Conservation (phyloP, 805 yeast genomes). For the Metschnikowia reukaufii region DNA sequence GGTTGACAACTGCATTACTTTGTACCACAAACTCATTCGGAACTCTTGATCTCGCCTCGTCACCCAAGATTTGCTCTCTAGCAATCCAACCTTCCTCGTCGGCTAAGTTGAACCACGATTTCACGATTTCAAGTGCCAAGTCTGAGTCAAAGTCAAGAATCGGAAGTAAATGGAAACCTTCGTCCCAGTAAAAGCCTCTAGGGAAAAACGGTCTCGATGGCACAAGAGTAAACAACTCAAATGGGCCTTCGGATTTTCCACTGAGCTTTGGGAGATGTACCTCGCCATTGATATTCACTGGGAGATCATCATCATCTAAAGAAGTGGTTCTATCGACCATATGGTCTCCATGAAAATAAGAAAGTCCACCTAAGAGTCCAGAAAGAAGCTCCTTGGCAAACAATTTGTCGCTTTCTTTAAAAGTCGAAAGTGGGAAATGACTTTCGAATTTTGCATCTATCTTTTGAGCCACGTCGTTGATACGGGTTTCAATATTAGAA, state of each 20-base stretch:
- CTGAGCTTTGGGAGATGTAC: conserved; percentile 33
- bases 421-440: conserved; percentile 52
- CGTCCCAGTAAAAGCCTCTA: conserved; percentile 98
- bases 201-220: conserved; percentile 96
- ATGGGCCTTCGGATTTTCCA: conserved; percentile 73
- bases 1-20: conserved; percentile 88
- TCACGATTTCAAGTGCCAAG: conserved; percentile 71
- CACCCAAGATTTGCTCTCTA: conserved; percentile 90
- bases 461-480: conserved; percentile 30
- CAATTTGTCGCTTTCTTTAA: conserved; percentile 45
- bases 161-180: conserved; percentile 90
- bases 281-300: conserved; percentile 33
- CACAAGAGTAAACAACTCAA: conserved; percentile 73
- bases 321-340: conserved; percentile 72
- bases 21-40: conserved; percentile 83
- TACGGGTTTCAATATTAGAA: conserved; percentile 35
- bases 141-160: conserved; percentile 81
- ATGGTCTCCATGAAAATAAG: conserved; percentile 83
- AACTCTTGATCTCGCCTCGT: conserved; percentile 84
- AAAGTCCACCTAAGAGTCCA: conserved; percentile 85
- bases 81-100: conserved; percentile 97
- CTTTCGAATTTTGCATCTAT: conserved; percentile 55
- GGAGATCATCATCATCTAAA: conserved; percentile 69
- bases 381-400: conserved; percentile 83
- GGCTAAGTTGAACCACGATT: conserved; percentile 84